phyloP scores from a whole-genome alignment of 176 grass and related monocot genomes.

The Guadua angustifolia region DNA sequence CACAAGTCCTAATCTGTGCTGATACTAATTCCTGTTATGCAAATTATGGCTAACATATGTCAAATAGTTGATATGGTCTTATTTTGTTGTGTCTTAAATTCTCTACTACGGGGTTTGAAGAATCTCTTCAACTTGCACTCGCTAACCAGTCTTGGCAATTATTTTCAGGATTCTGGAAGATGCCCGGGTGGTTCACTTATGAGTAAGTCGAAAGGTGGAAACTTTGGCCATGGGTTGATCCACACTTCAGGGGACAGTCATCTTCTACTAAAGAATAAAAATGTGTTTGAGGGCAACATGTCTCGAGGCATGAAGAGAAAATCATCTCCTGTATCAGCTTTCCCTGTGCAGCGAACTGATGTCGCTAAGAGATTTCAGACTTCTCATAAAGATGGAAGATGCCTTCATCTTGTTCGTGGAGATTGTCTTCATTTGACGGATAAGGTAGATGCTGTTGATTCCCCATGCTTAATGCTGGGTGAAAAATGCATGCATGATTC shows the following conservation, averaged over 20 bases:
- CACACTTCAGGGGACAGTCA: slow-evolving; percentile 16
- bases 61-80: slow-evolving; percentile 10
- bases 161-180: slow-evolving; percentile 60
- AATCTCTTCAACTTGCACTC: background rate
- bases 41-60: slow-evolving; percentile 13
- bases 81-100: slow-evolving; percentile 33
- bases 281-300: slow-evolving; percentile 48
- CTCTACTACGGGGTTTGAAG: background rate
- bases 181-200: slow-evolving; percentile 40
- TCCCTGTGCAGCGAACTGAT: slow-evolving; percentile 37
- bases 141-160: slow-evolving; percentile 31
- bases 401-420: slow-evolving; percentile 36
- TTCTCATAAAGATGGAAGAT: slow-evolving; percentile 40
- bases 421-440: slow-evolving; percentile 50
- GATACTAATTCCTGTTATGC: slow-evolving; percentile 11
- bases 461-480: slow-evolving; percentile 57
- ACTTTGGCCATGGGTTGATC: slow-evolving; percentile 9
- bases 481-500: slow-evolving; percentile 59
- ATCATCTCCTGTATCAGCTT: slow-evolving; percentile 37
- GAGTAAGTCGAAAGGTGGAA: slow-evolving; percentile 47
- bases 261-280: slow-evolving; percentile 48
- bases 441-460: slow-evolving; percentile 87
- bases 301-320: slow-evolving; percentile 64
- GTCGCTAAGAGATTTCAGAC: slow-evolving; percentile 53
- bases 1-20: background rate